phyloP scores from a whole-genome alignment of 2,329 filamentous ascomycete species.

The Drechslerella coelobrocha region DNA sequence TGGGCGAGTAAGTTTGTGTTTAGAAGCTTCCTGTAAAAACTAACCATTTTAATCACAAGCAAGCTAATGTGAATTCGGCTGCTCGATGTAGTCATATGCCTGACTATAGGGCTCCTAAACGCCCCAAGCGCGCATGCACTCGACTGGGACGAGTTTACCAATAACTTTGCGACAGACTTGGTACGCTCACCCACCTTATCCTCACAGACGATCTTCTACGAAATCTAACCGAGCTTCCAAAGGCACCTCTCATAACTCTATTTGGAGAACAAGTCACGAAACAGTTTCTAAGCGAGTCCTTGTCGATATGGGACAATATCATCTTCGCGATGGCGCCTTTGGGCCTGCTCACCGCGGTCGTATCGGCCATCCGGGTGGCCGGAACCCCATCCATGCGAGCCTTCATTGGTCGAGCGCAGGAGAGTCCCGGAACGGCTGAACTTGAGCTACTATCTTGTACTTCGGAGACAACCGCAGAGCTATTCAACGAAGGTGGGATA shows the following conservation, averaged over 20 bases:
- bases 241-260: constrained; percentile 56
- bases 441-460: constrained; percentile 14
- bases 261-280: constrained; percentile 60
- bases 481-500: constrained; percentile 18
- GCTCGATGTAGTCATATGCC: not conserved
- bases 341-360: constrained; percentile 59
- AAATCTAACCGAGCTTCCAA: not conserved
- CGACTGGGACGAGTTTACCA: constrained; percentile 31
- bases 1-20: too few relatives aligned
- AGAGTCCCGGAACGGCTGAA: constrained; percentile 10
- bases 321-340: constrained; percentile 62
- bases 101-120: not conserved
- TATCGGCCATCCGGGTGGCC: constrained; percentile 55
- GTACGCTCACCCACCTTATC: not conserved
- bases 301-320: constrained; percentile 58
- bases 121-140: not conserved
- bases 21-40: too few relatives aligned
- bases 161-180: constrained; percentile 26
- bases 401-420: constrained; percentile 19
- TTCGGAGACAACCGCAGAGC: constrained; percentile 15
- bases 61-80: too few relatives aligned
- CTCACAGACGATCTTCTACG: not conserved
- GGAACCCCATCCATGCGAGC: constrained; percentile 18
- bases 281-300: constrained; percentile 58
- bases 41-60: too few relatives aligned